These are phyloP conservation scores for maize (Zea mays) DNA, from an alignment of 176 grass and related monocot species.

Conservation along the genomic window DNA sequence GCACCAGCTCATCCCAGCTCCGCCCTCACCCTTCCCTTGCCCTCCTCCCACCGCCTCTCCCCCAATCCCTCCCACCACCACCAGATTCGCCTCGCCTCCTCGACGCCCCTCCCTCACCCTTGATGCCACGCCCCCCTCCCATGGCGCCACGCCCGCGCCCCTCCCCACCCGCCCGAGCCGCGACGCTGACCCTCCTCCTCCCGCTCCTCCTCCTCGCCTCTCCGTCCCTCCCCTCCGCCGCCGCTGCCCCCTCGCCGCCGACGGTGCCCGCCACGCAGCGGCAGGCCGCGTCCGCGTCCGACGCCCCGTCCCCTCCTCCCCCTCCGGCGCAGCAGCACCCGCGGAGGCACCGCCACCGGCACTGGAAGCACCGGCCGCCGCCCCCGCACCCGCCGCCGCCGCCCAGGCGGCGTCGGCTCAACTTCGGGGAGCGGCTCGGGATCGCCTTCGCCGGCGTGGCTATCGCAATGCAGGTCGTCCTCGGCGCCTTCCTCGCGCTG, in stretches of 20 bases:
- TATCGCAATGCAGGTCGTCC: constrained; percentile 47
- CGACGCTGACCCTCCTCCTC: constrained; percentile 47
- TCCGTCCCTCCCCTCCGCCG: not conserved
- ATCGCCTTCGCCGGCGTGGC: constrained; percentile 57
- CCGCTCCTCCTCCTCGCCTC: constrained; percentile 37
- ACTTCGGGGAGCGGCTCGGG: constrained; percentile 57
- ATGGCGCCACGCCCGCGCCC: constrained; percentile 39
- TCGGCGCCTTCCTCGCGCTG: constrained; percentile 45
- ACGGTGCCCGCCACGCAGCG: constrained; percentile 18
- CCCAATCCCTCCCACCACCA: constrained; percentile 9
- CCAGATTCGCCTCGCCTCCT: constrained; percentile 29
- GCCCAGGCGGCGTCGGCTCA: constrained; percentile 30
- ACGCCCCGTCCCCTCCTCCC: not conserved
- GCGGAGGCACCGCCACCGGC: constrained; percentile 1
- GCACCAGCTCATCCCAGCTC: constrained; percentile 19
- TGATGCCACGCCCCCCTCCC: constrained; percentile 40
- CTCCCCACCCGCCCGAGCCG: constrained; percentile 20
- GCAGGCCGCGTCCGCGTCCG: constrained; percentile 14
- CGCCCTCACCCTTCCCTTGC: not conserved
- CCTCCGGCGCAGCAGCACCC: not conserved
- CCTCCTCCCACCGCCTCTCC: not conserved
- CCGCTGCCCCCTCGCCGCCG: not conserved
- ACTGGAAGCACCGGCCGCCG: not conserved
- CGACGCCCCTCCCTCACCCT: not conserved
- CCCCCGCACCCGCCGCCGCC: not conserved